Evolutionary conservation across 129 eudicot species (phyloP).

Genomic region (Scalesia atractyloides): DNA sequence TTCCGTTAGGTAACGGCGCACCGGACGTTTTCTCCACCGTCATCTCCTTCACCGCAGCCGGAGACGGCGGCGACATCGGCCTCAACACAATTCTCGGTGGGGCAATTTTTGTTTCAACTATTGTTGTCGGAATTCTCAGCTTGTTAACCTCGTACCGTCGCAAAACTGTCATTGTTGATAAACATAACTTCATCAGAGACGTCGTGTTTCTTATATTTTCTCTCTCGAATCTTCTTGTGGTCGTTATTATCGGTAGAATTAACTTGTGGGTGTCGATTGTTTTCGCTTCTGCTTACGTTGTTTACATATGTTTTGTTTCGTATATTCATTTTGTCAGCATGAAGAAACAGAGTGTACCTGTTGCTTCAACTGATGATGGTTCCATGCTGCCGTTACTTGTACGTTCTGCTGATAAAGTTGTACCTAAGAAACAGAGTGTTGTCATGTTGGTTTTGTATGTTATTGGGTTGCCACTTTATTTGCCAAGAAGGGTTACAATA

Average conservation of each 20-base stretch:
- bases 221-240: constrained; percentile 41
- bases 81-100: constrained; percentile 71
- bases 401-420: constrained; percentile 18
- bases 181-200: constrained; percentile 56
- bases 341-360: constrained; percentile 20
- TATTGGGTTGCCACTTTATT: constrained; percentile 43
- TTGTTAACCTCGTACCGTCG: constrained; percentile 33
- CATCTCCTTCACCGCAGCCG: constrained; percentile 51
- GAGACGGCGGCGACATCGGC: constrained; percentile 58
- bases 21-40: constrained; percentile 62
- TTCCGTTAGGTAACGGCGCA: constrained; percentile 73
- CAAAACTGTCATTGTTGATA: constrained; percentile 32
- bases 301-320: constrained; percentile 44
- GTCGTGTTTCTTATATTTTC: constrained; percentile 53
- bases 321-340: constrained; percentile 38
- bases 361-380: background rate
- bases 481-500: constrained; percentile 73
- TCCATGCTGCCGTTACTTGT: constrained; percentile 33
- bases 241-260: constrained; percentile 39
- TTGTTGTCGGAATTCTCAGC: constrained; percentile 59
- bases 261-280: constrained; percentile 49
- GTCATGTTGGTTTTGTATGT: constrained; percentile 26
- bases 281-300: constrained; percentile 41
- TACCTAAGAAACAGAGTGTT: background rate
- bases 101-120: constrained; percentile 55